Base-by-base conservation (phyloP, 1,284 basidiomycete species). In the Malassezia pachydermatis region DNA sequence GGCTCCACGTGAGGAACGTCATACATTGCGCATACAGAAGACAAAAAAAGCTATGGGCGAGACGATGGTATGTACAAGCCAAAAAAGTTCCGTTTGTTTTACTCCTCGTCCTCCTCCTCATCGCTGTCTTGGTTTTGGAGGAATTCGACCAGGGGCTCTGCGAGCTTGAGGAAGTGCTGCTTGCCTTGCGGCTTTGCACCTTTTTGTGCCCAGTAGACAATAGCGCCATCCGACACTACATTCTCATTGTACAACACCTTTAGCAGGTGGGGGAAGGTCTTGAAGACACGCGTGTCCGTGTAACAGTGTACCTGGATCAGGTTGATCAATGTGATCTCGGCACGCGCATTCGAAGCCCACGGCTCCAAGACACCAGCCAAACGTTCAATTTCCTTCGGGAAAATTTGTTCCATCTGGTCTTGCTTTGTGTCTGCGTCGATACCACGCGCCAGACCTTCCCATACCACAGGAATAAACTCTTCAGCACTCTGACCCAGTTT, bases 121-220 rank as follows among this genome's bases (percentile, higher is more conserved):
- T 44, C 41, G n/a, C 37, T 41, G 41, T 43, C 48, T 27, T 50
- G 35, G 25, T 16, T 24, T 74, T 84, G 81, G 72, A 88, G 75
- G 76, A 84, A 86, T 83, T 87, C 89, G 67, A 95, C 88, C 32
- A 96, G 79, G 5, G 85, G 72, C 73, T 87, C 84, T 2, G 87
- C 84, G 48, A 78, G 81, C 76, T 88, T 89, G 61, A 95, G 76
- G 78, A 96, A 95, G 73, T 90, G 85, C 72, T 90, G 86, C 72
- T 84, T 83, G 45, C 89, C 90, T 72, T 94, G 86, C 1, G 87
- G 80, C 76, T 89, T 94, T 48, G 88, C 85, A 49, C 92, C 90
- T 75, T 96, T 96, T 75, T 86, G 82, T 75, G 88, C 79, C 90
- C 90, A 96, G 75, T 94, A 96, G 54, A 95, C 84, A 68, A 96